Conservation (phyloP, 2,329 filamentous ascomycete species). For the Pestalotiopsis sp. region DNA sequence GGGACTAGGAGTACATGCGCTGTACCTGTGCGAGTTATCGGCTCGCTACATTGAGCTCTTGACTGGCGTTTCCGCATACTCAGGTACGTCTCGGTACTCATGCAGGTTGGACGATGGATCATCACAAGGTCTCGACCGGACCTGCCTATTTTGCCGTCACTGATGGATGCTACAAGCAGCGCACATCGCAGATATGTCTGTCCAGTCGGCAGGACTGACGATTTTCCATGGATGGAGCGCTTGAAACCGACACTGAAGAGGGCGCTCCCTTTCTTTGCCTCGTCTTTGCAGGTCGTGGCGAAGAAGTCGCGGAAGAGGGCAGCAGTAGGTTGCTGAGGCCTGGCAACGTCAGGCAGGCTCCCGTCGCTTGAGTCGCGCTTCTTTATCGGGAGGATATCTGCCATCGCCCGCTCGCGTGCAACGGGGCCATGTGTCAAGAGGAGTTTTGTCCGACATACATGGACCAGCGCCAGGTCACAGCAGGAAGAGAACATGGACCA, state of each 20-base stretch:
- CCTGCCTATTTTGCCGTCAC: neutral
- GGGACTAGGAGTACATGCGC: neutral
- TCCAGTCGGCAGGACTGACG: neutral
- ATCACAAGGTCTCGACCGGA: neutral
- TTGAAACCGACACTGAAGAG: neutral
- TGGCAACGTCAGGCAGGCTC: neutral
- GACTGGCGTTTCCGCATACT: neutral
- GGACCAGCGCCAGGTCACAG: neutral
- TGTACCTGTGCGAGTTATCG: neutral
- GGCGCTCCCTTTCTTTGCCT: neutral
- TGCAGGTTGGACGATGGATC: neutral
- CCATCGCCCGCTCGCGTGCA: constrained; percentile 9
- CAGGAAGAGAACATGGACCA: neutral
- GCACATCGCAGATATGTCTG: neutral
- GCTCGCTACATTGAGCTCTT: neutral
- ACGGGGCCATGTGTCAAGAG: constrained; percentile 13
- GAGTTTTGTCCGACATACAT: neutral
- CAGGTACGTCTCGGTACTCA: neutral
- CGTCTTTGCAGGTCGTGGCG: neutral
- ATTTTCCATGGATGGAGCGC: neutral
- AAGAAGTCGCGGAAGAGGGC: neutral
- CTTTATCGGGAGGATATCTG: constrained; percentile 7
- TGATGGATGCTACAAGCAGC: neutral
- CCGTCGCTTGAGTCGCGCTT: neutral
- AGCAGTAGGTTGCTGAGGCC: neutral